These are phyloP conservation scores for Salvia miltiorrhiza DNA, from an alignment of 257 asterid genomes.

Conservation along the genomic window DNA sequence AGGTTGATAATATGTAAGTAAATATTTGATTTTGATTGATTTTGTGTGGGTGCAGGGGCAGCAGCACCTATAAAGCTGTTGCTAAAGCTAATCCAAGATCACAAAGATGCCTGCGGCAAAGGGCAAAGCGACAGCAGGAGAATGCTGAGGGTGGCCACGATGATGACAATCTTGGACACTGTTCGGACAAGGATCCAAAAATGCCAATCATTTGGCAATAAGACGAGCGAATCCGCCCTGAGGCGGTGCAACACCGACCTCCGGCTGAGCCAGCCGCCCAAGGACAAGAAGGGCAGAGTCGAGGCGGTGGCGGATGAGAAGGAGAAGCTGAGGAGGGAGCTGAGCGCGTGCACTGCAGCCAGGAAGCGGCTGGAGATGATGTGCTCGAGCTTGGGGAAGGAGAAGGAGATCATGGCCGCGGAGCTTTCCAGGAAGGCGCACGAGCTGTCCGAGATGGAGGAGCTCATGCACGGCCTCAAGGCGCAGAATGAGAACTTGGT, in stretches of 20 bases:
- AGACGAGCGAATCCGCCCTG: constrained; percentile 20
- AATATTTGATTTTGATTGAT: background rate
- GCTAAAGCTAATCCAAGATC: constrained; percentile 68
- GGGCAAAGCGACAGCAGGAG: constrained; percentile 55
- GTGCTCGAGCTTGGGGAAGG: constrained; percentile 74
- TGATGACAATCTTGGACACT: constrained; percentile 75
- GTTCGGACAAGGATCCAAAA: constrained; percentile 54
- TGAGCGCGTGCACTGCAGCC: constrained; percentile 50
- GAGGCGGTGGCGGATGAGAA: constrained; percentile 36
- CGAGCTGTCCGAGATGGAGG: constrained; percentile 54
- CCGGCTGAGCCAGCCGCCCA: constrained; percentile 21
- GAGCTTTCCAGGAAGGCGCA: constrained; percentile 58
- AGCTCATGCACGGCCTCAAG: constrained; percentile 44
- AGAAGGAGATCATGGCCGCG: constrained; percentile 66
- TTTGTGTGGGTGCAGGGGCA: constrained; percentile 45
- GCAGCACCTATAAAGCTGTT: constrained; percentile 62
- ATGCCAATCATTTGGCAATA: constrained; percentile 60
- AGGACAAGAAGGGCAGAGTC: constrained; percentile 25
- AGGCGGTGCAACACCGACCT: constrained; percentile 42
- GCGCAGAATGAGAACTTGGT: constrained; percentile 43
- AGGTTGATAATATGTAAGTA: too few relatives aligned
- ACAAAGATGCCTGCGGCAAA: constrained; percentile 58
- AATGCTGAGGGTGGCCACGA: constrained; percentile 83
- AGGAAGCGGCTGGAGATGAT: constrained; percentile 58
- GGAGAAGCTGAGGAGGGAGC: constrained; percentile 48